Percentiles rank a stretch among this genome's conserved stretches.
These are phyloP conservation scores for Mortierella claussenii DNA, from an alignment of 192 early-diverging fungal species.

Conservation along the genomic window DNA sequence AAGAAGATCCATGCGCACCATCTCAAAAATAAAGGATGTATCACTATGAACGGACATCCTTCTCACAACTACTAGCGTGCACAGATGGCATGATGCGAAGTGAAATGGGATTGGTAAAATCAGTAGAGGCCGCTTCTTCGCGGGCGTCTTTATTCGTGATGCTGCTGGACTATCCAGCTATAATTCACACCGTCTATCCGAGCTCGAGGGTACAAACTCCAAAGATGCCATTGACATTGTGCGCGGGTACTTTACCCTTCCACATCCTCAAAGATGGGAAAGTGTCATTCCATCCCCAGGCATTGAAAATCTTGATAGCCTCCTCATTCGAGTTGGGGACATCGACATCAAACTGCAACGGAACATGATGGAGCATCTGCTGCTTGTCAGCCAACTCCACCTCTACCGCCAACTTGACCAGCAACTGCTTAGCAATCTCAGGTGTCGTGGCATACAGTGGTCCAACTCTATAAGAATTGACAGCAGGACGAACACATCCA, in stretches of 20 bases:
- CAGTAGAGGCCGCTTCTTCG: no score
- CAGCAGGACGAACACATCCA: conserved; percentile 46
- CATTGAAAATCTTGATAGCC: conserved; percentile 27
- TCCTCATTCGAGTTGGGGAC: conserved; percentile 21
- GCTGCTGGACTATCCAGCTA: no score
- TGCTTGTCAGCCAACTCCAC: conserved; percentile 9
- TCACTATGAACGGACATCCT: not conserved
- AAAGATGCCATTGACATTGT: conserved; percentile 43
- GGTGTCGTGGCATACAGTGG: conserved; percentile 33
- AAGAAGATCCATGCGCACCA: not conserved
- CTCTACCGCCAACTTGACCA: conserved; percentile 37
- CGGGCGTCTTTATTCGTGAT: no score
- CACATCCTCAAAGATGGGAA: conserved; percentile 52
- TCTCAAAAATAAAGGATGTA: not conserved
- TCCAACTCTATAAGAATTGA: conserved; percentile 43
- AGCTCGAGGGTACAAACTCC: conserved; percentile 34
- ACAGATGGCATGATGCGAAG: no score
- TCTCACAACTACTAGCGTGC: no score
- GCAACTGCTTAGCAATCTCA: conserved; percentile 37
- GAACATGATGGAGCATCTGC: not conserved
- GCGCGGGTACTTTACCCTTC: conserved; percentile 45
- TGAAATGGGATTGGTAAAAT: no score
- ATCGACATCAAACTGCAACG: conserved; percentile 26
- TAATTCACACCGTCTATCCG: no score
- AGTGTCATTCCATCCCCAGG: conserved; percentile 22